A percentile compares a stretch with the other conserved stretches of the same genome.
phyloP scores from a whole-genome alignment of 23 red algal species.

The Gracilariopsis chorda region DNA sequence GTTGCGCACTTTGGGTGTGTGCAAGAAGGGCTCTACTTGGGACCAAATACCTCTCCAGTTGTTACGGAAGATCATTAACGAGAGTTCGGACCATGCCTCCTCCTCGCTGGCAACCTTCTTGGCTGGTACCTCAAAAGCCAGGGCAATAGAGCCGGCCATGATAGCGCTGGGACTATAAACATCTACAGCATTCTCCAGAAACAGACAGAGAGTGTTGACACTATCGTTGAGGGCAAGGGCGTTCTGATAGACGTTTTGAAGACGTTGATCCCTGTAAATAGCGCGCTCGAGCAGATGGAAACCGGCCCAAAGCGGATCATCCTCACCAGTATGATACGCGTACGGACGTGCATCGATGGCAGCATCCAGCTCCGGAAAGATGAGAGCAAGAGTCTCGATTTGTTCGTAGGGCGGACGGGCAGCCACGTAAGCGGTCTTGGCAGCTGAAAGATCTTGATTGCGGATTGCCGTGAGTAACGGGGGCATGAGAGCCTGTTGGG shows the following conservation, averaged over 20 bases:
- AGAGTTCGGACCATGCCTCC: background rate
- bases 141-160: conserved; percentile 11
- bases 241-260: background rate
- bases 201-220: background rate
- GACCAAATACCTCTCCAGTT: conserved; percentile 39
- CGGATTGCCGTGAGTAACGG: background rate
- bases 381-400: conserved; percentile 42
- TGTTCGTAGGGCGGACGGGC: conserved; percentile 47
- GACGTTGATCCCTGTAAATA: conserved; percentile 55
- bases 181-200: background rate
- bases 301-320: conserved; percentile 14
- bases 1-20: background rate
- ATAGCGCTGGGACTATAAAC: background rate
- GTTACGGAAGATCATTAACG: conserved; percentile 30
- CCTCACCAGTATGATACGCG: conserved; percentile 31
- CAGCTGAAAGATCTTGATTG: background rate
- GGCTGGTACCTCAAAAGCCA: conserved; percentile 47
- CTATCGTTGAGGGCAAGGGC: background rate
- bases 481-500: background rate
- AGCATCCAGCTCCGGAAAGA: conserved; percentile 38
- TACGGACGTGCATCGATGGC: conserved; percentile 66
- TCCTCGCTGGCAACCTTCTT: conserved; percentile 13
- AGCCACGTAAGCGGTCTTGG: background rate
- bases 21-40: conserved; percentile 3
- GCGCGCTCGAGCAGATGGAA: conserved; percentile 64